Conservation (phyloP, 192 early-diverging fungal genomes). For the Blastocladiella britannica region DNA sequence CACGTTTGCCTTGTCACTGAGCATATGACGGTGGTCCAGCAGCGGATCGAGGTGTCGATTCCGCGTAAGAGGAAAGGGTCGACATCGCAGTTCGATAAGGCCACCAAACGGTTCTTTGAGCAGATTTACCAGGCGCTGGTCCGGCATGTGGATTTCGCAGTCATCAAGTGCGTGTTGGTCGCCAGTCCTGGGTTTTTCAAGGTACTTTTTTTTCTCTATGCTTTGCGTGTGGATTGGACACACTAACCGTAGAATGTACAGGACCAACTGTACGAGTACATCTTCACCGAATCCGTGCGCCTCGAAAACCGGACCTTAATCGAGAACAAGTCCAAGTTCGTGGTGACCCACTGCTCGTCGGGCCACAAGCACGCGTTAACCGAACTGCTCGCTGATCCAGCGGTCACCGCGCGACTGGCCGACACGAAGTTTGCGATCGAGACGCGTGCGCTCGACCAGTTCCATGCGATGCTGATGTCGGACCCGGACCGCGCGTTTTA, state of each 20-base stretch:
- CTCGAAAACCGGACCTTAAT: constrained; percentile 61
- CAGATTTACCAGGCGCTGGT: constrained; percentile 74
- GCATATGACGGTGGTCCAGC: constrained; percentile 86
- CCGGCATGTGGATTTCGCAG: constrained; percentile 70
- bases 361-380: constrained; percentile 91
- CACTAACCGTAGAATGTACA: too few species aligned
- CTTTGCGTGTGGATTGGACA: neutral
- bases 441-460: constrained; percentile 55
- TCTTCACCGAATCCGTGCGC: constrained; percentile 57
- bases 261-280: constrained; percentile 70
- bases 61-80: constrained; percentile 86
- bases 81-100: constrained; percentile 74
- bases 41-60: constrained; percentile 73
- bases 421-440: constrained; percentile 87
- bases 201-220: constrained; percentile 16
- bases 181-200: constrained; percentile 91
- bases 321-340: constrained; percentile 69
- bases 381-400: constrained; percentile 75
- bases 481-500: constrained; percentile 87
- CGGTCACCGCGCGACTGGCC: constrained; percentile 50
- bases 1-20: constrained; percentile 82
- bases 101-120: constrained; percentile 58
- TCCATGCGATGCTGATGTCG: constrained; percentile 73
- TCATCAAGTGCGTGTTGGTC: constrained; percentile 88
- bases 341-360: constrained; percentile 77